Conservation (phyloP, 169 alveolate genomes). For the Ichthyophthirius multifiliis region DNA sequence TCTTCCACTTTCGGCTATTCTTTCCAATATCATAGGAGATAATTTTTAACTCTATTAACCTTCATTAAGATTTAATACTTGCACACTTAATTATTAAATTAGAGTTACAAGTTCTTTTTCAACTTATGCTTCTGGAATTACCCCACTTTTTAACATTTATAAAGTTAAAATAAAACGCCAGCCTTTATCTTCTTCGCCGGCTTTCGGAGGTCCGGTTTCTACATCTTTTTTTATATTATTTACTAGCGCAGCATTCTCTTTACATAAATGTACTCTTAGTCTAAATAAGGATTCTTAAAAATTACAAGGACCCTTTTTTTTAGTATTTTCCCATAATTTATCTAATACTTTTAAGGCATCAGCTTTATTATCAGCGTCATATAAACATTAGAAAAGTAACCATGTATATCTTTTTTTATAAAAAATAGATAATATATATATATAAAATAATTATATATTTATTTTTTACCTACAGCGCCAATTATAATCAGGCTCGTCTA, state of each 20-base stretch:
- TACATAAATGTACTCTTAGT: slow-evolving; percentile 80
- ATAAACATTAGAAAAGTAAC: slow-evolving; percentile 66
- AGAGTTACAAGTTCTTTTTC: slow-evolving; percentile 84
- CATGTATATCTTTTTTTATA: slow-evolving; percentile 34
- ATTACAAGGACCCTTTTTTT: slow-evolving; percentile 83
- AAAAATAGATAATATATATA: background rate
- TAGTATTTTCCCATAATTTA: slow-evolving; percentile 82
- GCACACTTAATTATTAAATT: slow-evolving; percentile 73
- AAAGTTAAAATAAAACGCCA: slow-evolving; percentile 67
- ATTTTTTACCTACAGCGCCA: slow-evolving; percentile 74
- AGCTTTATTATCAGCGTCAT: slow-evolving; percentile 85
- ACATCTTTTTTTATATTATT: slow-evolving; percentile 80
- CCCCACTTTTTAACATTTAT: slow-evolving; percentile 79
- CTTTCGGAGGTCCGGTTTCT: slow-evolving; percentile 69
- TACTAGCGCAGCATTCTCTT: slow-evolving; percentile 80
- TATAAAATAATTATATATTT: background rate
- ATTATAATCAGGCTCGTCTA: slow-evolving; percentile 84
- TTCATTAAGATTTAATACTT: slow-evolving; percentile 55
- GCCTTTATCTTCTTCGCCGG: slow-evolving; percentile 67
- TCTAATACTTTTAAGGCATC: slow-evolving; percentile 83
- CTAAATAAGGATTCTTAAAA: slow-evolving; percentile 76
- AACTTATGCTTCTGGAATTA: slow-evolving; percentile 81
- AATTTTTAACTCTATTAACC: slow-evolving; percentile 59
- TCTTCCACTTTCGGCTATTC: slow-evolving; percentile 84
- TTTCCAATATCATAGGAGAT: slow-evolving; percentile 54